Evolutionary conservation across 2,329 filamentous ascomycete species (phyloP).

Genomic region (Rhynchosporium secalis): DNA sequence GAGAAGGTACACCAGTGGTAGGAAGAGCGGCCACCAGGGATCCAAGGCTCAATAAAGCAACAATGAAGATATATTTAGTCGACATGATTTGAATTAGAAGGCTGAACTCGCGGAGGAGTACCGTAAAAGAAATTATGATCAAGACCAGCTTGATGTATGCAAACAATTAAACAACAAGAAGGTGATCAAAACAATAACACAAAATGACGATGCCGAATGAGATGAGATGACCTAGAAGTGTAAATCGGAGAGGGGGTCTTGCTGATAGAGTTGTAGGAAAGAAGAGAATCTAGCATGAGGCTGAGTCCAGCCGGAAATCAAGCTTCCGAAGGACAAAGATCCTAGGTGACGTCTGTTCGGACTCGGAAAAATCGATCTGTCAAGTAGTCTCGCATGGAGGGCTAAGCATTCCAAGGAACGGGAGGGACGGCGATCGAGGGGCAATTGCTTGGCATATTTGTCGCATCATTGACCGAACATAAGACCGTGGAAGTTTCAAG

Average conservation of each 20-base stretch:
- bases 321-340: background rate
- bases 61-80: background rate
- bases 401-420: background rate
- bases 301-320: slow-evolving; percentile 1
- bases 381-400: background rate
- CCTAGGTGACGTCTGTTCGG: too few relatives aligned
- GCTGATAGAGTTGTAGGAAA: slow-evolving; percentile 5
- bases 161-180: slow-evolving; percentile 1
- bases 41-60: slow-evolving; percentile 8
- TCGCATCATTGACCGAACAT: background rate
- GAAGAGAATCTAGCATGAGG: background rate
- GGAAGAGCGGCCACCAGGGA: slow-evolving; percentile 12
- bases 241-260: background rate
- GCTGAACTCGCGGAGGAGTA: background rate
- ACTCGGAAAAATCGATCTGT: background rate
- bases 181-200: background rate
- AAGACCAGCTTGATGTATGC: slow-evolving; percentile 11
- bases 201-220: background rate
- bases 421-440: background rate
- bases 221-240: background rate
- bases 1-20: background rate
- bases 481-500: slow-evolving; percentile 3
- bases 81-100: slow-evolving; percentile 1
- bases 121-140: background rate
- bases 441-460: background rate